Evolutionary conservation across 2,329 filamentous ascomycete genomes (phyloP), one percentile per base, ranked within the genome.

Genomic region (Purpureocillium lavendulum): DNA sequence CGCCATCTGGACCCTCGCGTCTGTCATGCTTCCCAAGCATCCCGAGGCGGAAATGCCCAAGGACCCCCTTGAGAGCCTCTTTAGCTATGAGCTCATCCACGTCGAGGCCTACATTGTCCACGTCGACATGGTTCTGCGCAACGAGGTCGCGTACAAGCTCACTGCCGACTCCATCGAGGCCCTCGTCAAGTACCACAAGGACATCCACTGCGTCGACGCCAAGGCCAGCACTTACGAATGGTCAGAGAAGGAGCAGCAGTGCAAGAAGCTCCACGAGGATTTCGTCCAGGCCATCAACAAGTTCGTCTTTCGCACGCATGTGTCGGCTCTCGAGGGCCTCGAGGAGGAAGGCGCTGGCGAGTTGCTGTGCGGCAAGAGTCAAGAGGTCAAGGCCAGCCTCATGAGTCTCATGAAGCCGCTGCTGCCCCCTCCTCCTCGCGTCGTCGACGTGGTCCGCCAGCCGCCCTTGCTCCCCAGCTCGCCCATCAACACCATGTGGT

Each of bases 21-120:
- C 89, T 28, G 69, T 97, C 61, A 94, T 97, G 84, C 71, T 97
- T 33, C 79, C 88, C 56, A 95, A 94, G 68, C 81, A 82, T 16
- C 87, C 90, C 45, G 86, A 95, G 55, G 68, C 86, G 31, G 86
- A 96, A 53, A 74, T 95, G 59, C 80, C 79, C 62, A 82, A 82
- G 63, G 87, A 96, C 34, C 71, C 94, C 49, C 73, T 90, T 50
- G 88, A 96, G 66, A 86, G 85, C 47, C 69, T 96, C 47, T 87
- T 85, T 75, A 94, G 94, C 75, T 92, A 90, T 65, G 84, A 94
- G 69, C 77, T 96, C 58, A 71, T 96, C 57, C 87, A 96, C 61
- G 71, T 97, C 53, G 89, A 97, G 67, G 92, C 92, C 38, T 98
- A 98, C 62, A 90, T 97, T 53, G 92, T 98, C 45, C 90, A 97